These are phyloP conservation scores for Colletotrichum coccodes DNA, from an alignment of 2,329 filamentous ascomycete species.

Conservation along the genomic window DNA sequence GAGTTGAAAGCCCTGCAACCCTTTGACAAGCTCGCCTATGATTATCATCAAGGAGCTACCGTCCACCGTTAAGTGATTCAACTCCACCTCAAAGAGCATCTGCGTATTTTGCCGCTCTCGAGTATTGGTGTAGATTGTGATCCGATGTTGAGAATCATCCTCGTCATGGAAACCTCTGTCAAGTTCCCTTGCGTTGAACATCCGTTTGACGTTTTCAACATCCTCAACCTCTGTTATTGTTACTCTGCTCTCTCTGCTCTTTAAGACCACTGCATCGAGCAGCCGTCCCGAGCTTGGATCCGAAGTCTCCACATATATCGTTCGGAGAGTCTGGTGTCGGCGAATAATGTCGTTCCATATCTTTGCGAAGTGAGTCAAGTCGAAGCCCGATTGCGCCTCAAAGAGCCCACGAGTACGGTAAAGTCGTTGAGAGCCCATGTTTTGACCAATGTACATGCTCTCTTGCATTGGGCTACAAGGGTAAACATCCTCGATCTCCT, in stretches of 20 bases:
- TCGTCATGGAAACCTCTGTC: background rate
- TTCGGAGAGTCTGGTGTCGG: conserved; percentile 32
- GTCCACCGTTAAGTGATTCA: conserved; percentile 25
- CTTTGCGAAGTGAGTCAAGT: background rate
- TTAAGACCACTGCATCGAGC: conserved; percentile 24
- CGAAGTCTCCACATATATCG: conserved; percentile 13
- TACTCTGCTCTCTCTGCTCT: conserved; percentile 10
- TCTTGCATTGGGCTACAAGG: conserved; percentile 50
- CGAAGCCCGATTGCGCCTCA: background rate
- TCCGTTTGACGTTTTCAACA: background rate
- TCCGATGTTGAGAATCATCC: background rate
- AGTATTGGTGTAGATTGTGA: conserved; percentile 1
- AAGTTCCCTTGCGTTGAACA: background rate
- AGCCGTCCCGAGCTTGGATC: background rate
- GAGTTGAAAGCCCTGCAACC: background rate
- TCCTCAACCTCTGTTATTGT: conserved; percentile 24
- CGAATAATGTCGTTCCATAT: conserved; percentile 23
- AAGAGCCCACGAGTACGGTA: conserved; percentile 38
- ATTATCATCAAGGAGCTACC: conserved; percentile 25
- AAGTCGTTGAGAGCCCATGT: conserved; percentile 35
- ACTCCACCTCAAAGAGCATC: conserved; percentile 6
- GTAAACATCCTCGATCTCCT: conserved; percentile 43
- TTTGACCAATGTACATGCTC: conserved; percentile 47
- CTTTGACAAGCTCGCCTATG: conserved; percentile 2
- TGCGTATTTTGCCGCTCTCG: background rate